Base-by-base conservation (phyloP, 208 protist genomes). In the Ichthyophonus hoferi region DNA sequence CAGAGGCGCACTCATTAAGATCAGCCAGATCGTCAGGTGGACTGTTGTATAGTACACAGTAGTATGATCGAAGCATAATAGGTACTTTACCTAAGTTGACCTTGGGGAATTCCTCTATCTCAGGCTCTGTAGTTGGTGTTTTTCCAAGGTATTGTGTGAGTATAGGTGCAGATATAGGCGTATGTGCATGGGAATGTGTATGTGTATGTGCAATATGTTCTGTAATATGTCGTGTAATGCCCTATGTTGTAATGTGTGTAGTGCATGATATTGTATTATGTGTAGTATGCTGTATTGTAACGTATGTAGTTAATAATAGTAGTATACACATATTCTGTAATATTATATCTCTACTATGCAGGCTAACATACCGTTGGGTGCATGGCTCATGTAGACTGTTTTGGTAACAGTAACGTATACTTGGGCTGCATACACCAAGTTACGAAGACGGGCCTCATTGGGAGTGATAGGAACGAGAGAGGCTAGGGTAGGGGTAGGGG, bases 1-100 rank as follows among this genome's bases (percentile, higher is more conserved):
- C 86, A 34, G 81, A 83, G 7, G 98, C 96, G 93, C 98, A 99
- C 94, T 99, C 98, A n/a, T 96, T 94, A 86, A 99, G 93, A 35
- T 91, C 88, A 39, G 98, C 94, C 34, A 99, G 92, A 92, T 99
- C 95, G 79, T 96, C 95, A 3, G 95, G 91, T 3, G 90, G 95
- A 91, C 97, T 97, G 1, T 93, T 93, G 76, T 93, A 93, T 0
- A 99, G 91, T 38, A 99, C 96, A 92, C 99, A 99, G 58, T 96
- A 95, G n/a, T 93, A 95, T 42, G 95, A 98, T 40, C 98, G 95
- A 14, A 99, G 95, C 99, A 99, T 99, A 35, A 99, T 99, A 0
- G 99, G 99, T 87, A 99, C 98, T 35, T 95, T 94, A 0, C 98
- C 98, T 91, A 99, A 99, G 12, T 78, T 12, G 3, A 41, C 24